These are phyloP conservation scores for Trichomonas vaginalis DNA, from an alignment of 208 protist species.

Conservation along the genomic window DNA sequence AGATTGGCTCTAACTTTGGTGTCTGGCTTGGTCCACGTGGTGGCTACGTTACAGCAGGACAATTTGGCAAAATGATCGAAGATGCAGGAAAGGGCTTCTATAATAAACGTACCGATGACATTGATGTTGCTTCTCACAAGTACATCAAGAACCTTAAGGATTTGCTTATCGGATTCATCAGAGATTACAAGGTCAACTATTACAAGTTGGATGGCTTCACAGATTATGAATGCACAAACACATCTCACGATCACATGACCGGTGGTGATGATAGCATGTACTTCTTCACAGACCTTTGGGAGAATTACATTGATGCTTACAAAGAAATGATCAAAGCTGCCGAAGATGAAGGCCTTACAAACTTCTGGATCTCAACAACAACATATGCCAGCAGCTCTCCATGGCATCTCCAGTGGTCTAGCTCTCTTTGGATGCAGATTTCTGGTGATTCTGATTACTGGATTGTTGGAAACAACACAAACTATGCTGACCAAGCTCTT, in stretches of 20 bases:
- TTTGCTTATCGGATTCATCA: background rate
- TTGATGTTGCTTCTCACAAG: background rate
- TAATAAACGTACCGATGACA: background rate
- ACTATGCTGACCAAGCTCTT: background rate
- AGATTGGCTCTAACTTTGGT: background rate
- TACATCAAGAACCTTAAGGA: background rate
- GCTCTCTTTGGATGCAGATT: background rate
- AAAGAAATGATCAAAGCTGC: background rate
- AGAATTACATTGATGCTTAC: background rate
- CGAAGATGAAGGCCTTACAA: background rate
- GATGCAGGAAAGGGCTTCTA: background rate
- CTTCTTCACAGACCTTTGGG: background rate
- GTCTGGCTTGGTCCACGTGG: background rate
- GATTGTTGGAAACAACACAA: background rate
- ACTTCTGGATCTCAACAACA: background rate
- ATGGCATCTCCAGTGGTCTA: background rate
- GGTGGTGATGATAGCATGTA: background rate
- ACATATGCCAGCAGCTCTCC: background rate
- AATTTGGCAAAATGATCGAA: background rate
- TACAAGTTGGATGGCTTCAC: background rate
- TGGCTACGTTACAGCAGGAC: background rate
- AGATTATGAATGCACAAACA: background rate
- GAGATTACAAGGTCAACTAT: background rate
- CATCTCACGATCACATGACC: background rate
- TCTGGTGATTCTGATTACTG: background rate